Conservation (phyloP, 768 basidiomycete species). For the Tulasnella sp. region DNA sequence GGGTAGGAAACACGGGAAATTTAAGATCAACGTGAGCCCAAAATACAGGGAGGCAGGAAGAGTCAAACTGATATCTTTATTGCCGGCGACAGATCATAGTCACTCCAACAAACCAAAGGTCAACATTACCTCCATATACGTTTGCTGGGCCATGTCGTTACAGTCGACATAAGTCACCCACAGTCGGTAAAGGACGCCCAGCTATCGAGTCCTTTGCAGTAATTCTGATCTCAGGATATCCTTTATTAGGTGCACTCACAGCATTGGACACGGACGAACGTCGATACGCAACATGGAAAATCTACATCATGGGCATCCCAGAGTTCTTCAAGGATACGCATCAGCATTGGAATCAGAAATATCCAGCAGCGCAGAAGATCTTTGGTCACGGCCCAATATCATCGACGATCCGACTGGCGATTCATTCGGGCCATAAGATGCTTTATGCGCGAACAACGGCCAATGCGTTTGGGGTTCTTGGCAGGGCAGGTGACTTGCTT, state of each 20-base stretch:
- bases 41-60: background rate
- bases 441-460: conserved; percentile 57
- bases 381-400: conserved; percentile 48
- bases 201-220: conserved; percentile 36
- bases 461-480: conserved; percentile 54
- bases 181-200: conserved; percentile 37
- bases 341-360: conserved; percentile 57
- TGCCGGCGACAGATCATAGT: conserved; percentile 6
- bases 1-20: conserved; percentile 39
- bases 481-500: conserved; percentile 38
- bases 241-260: conserved; percentile 24
- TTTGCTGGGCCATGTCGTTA: conserved; percentile 68
- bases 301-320: conserved; percentile 45
- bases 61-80: background rate
- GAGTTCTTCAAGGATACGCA: conserved; percentile 47
- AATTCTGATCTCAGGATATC: conserved; percentile 40
- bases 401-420: conserved; percentile 53
- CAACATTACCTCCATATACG: conserved; percentile 39
- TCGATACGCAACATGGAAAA: conserved; percentile 68
- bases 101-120: background rate
- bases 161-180: conserved; percentile 61
- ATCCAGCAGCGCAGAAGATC: conserved; percentile 62
- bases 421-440: conserved; percentile 62
- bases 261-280: conserved; percentile 1
- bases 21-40: conserved; percentile 53